phyloP scores from a whole-genome alignment of 2,329 filamentous ascomycete species.

The Pyricularia pennisetigena region DNA sequence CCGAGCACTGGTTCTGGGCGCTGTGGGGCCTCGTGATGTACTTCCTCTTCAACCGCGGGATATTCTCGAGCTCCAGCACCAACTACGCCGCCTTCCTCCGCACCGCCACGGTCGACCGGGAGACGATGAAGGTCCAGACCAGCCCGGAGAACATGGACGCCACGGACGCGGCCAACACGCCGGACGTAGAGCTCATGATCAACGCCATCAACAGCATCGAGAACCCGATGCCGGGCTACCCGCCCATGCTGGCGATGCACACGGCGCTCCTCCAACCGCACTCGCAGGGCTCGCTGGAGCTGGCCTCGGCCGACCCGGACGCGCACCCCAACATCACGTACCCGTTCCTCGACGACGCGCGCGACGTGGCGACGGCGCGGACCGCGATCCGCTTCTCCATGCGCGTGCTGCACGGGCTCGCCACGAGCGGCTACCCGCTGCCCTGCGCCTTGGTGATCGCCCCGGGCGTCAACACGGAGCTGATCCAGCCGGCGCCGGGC shows the following conservation, averaged over 20 bases:
- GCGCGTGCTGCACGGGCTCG: conserved; percentile 18
- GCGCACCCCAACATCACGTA: conserved; percentile 20
- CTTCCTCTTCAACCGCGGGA: conserved; percentile 16
- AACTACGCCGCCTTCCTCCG: conserved; percentile 15
- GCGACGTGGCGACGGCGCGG: conserved; percentile 16
- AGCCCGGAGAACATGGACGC: conserved; percentile 11
- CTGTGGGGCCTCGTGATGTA: conserved; percentile 20
- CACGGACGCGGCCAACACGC: conserved; percentile 13
- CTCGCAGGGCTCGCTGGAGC: conserved; percentile 19
- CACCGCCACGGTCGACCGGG: conserved; percentile 16
- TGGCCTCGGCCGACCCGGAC: conserved; percentile 24
- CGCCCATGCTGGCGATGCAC: conserved; percentile 15
- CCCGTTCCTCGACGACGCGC: conserved; percentile 18
- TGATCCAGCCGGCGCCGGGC: conserved; percentile 2
- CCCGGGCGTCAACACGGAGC: conserved; percentile 14
- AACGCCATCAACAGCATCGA: conserved; percentile 26
- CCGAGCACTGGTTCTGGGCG: conserved; percentile 12
- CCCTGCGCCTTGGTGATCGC: conserved; percentile 14
- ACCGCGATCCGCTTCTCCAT: conserved; percentile 20
- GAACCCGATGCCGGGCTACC: conserved; percentile 18
- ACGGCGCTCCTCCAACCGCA: conserved; percentile 19
- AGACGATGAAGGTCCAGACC: conserved; percentile 14
- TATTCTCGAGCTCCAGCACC: conserved; percentile 13
- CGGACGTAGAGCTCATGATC: conserved; percentile 22
- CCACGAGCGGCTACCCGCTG: conserved; percentile 16